Evolutionary conservation across 305 asterid species (phyloP).

Genomic region (Fraxinus ornus): DNA sequence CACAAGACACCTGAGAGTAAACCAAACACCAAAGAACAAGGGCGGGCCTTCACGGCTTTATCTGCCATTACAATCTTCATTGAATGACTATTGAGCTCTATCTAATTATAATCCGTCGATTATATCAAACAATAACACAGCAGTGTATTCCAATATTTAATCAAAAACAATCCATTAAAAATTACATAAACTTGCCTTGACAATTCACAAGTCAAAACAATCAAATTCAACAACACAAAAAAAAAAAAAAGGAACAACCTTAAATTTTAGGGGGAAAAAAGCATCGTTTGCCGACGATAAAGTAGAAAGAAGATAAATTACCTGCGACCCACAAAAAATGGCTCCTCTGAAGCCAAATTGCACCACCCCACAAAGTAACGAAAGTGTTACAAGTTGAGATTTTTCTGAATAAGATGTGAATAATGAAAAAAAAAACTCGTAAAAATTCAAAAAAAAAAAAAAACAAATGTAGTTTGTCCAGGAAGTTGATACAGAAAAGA

Average conservation of each 20-base stretch:
- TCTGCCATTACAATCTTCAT: background rate
- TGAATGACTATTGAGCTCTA: background rate
- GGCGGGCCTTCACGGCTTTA: background rate
- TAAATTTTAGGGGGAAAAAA: background rate
- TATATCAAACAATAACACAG: background rate
- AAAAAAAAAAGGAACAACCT: background rate
- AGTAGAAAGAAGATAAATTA: constrained; percentile 9
- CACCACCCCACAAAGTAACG: constrained; percentile 24
- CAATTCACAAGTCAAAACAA: constrained; percentile 20
- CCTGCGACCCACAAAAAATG: constrained; percentile 21
- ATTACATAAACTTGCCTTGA: constrained; percentile 5
- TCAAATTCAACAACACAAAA: constrained; percentile 20
- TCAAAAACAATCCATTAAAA: constrained; percentile 12
- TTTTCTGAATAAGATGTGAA: background rate
- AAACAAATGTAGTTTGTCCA: background rate
- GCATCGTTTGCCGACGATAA: background rate
- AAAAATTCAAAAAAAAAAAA: constrained; percentile 3
- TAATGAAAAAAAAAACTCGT: constrained; percentile 10
- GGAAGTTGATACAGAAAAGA: constrained; percentile 4
- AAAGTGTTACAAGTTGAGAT: constrained; percentile 21
- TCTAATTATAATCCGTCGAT: background rate
- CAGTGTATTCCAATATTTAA: background rate
- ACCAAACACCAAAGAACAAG: background rate
- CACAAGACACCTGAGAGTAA: background rate
- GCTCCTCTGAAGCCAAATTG: constrained; percentile 25